Conservation (phyloP, 129 eudicot species). For the Saussurea involucrata region DNA sequence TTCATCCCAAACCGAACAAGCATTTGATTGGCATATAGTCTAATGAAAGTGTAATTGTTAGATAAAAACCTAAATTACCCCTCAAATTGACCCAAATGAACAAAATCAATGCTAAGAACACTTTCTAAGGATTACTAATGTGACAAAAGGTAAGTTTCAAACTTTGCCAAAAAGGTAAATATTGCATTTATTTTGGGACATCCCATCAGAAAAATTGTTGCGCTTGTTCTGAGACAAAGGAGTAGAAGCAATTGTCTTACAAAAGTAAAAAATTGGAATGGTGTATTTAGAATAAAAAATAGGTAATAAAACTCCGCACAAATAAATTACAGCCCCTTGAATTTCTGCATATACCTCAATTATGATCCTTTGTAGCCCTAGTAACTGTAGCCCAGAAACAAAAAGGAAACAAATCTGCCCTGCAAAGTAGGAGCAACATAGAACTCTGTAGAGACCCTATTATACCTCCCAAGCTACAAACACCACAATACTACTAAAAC, state of each 20-base stretch:
- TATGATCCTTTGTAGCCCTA: neutral
- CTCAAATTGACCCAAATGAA: neutral
- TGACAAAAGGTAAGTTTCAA: neutral
- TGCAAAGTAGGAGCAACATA: neutral
- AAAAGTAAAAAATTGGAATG: neutral
- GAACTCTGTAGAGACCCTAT: neutral
- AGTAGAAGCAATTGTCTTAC: neutral
- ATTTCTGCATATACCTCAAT: neutral
- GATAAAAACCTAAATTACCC: neutral
- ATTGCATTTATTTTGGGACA: neutral
- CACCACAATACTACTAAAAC: neutral
- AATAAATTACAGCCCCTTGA: neutral
- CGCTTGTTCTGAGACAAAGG: neutral
- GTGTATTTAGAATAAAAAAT: no score
- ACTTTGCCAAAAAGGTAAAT: neutral
- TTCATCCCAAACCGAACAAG: neutral
- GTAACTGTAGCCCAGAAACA: neutral
- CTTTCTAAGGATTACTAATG: constrained; percentile 6
- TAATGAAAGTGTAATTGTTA: neutral
- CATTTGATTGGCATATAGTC: neutral
- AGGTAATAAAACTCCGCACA: neutral
- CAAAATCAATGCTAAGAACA: neutral
- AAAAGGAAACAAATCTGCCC: neutral
- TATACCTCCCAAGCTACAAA: neutral
- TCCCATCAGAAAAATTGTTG: neutral